Conservation (phyloP, 345 rosid genomes). For the Chamaenerion angustifolium region DNA sequence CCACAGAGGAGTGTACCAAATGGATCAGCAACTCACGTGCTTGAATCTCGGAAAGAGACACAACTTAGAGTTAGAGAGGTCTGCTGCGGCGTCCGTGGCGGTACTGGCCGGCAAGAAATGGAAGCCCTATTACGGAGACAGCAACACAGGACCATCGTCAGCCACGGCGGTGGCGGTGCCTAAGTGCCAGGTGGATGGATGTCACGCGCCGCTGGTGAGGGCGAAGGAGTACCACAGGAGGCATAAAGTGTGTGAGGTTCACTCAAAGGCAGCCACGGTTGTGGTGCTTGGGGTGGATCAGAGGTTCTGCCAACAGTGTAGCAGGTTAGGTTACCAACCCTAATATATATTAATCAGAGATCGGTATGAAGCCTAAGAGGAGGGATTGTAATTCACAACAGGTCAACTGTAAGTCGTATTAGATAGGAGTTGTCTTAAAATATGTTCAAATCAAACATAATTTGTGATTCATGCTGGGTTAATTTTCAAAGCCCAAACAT, state of each 20-base stretch:
- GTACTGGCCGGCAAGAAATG: too few relatives aligned
- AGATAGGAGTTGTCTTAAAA: too few relatives aligned
- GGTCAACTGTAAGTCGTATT: too few relatives aligned
- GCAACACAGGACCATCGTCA: conserved; percentile 8
- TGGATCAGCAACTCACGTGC: conserved; percentile 40
- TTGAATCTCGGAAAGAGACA: conserved; percentile 45
- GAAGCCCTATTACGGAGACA: conserved; percentile 7
- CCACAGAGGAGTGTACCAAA: conserved; percentile 15
- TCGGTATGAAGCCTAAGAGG: too few relatives aligned
- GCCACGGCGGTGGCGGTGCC: conserved; percentile 23
- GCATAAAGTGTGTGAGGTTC: conserved; percentile 74
- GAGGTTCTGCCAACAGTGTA: conserved; percentile 87
- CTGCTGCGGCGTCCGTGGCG: conserved; percentile 6
- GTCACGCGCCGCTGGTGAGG: conserved; percentile 38
- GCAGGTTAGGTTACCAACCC: conserved; percentile 31
- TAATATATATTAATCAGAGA: too few relatives aligned
- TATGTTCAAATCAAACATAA: too few relatives aligned
- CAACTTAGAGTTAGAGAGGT: conserved; percentile 22
- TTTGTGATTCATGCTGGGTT: too few relatives aligned
- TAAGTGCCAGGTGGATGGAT: conserved; percentile 71
- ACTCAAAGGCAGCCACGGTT: conserved; percentile 62
- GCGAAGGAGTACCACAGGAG: conserved; percentile 67
- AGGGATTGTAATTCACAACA: too few relatives aligned
- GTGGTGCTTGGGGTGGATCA: conserved; percentile 53
- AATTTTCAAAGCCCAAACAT: too few relatives aligned